phyloP scores from a whole-genome alignment of 768 basidiomycete species.

The Kwoniella sp. region DNA sequence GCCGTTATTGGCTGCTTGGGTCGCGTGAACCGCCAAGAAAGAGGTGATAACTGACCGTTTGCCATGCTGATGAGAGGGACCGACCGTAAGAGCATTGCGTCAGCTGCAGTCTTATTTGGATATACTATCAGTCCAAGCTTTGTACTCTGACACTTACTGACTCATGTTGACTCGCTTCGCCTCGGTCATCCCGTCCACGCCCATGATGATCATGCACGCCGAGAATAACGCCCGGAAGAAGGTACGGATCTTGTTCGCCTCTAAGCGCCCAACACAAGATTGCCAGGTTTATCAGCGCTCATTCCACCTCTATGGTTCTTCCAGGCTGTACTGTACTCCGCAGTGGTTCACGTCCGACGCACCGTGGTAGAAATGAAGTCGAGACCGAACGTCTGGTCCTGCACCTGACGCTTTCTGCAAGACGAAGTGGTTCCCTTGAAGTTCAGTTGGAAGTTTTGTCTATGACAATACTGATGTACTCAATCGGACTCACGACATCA shows the following conservation, averaged over 20 bases:
- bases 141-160: slow-evolving; percentile 26
- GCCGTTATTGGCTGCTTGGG: too few species aligned
- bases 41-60: too few species aligned
- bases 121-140: too few species aligned
- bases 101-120: too few species aligned
- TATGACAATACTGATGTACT: not conserved
- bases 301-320: too few species aligned
- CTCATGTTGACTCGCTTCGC: slow-evolving; percentile 26
- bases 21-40: too few species aligned
- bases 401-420: slow-evolving; percentile 41
- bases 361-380: slow-evolving; percentile 45
- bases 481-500: slow-evolving; percentile 31
- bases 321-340: too few species aligned
- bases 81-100: too few species aligned
- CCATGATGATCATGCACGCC: slow-evolving; percentile 25
- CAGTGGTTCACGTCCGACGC: not conserved
- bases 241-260: slow-evolving; percentile 42
- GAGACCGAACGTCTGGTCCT: slow-evolving; percentile 40
- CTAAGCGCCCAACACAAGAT: slow-evolving; percentile 10
- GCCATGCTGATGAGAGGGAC: not conserved
- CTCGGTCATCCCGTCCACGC: slow-evolving; percentile 36
- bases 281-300: not conserved
- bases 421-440: not conserved
- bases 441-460: too few species aligned
- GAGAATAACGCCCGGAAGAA: slow-evolving; percentile 38